These are phyloP conservation scores for Boletales sp. DNA, from an alignment of 768 basidiomycete species.

Conservation along the genomic window DNA sequence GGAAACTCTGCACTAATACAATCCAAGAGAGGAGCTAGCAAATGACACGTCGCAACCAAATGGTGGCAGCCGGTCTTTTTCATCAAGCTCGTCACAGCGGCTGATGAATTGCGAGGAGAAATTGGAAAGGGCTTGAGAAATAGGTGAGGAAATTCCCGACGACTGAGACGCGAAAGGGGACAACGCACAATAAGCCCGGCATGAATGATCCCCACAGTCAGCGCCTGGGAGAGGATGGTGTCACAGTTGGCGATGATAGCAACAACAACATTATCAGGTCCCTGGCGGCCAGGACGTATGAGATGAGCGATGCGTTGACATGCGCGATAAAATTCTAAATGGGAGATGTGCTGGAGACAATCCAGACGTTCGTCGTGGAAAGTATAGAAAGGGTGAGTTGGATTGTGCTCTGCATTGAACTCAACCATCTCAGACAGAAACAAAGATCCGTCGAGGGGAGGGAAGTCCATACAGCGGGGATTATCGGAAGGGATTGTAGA, in stretches of 20 bases:
- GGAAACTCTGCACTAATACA: slow-evolving; percentile 24
- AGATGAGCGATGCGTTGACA: slow-evolving; percentile 40
- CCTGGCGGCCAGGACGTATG: slow-evolving; percentile 33
- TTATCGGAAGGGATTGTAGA: not conserved
- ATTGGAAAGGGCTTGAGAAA: slow-evolving; percentile 32
- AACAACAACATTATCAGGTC: slow-evolving; percentile 31
- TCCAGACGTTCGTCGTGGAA: slow-evolving; percentile 25
- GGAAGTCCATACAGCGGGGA: slow-evolving; percentile 1
- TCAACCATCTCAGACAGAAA: slow-evolving; percentile 18
- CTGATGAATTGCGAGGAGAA: slow-evolving; percentile 35
- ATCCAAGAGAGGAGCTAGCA: slow-evolving; percentile 28
- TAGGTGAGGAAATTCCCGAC: not conserved
- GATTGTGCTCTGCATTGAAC: slow-evolving; percentile 32
- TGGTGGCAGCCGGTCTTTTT: slow-evolving; percentile 37
- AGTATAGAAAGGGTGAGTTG: slow-evolving; percentile 27
- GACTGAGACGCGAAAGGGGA: too few species aligned
- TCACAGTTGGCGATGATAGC: slow-evolving; percentile 38
- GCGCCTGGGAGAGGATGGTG: slow-evolving; percentile 40
- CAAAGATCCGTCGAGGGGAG: slow-evolving; percentile 33
- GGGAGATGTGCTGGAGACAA: slow-evolving; percentile 29
- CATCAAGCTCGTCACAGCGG: slow-evolving; percentile 33
- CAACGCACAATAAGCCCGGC: slow-evolving; percentile 11
- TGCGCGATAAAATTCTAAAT: slow-evolving; percentile 44
- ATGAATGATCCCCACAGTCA: slow-evolving; percentile 32
- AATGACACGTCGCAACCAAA: slow-evolving; percentile 34